Evolutionary conservation across 2,329 filamentous ascomycete genomes (phyloP), one percentile per base, ranked within the genome.

Genomic region (Stagonosporopsis vannaccii): DNA sequence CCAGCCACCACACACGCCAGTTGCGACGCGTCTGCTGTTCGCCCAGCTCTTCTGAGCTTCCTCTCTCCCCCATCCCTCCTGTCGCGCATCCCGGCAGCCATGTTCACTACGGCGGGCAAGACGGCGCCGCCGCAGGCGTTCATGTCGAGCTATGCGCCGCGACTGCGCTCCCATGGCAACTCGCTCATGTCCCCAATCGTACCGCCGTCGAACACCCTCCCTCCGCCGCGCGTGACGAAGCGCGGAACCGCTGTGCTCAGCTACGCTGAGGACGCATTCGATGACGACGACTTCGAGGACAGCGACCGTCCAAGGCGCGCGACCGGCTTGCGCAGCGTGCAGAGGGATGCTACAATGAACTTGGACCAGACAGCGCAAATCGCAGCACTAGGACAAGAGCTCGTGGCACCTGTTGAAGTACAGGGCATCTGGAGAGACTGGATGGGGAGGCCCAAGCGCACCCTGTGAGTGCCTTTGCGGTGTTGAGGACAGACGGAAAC

Each of bases 211-310:
- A 84, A 88, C 54, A 84, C 86, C n/a, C 77, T 85, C 2, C 88
- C 87, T 22, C 85, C 89, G 35, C 80, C 91, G 67, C 87, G 94
- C 73, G 96, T 91, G n/a, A 98, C 95, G 8, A 98, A 99, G 81
- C 90, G 95, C 77, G 95, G 95, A 55, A 98, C 95, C 2, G 95
- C 91, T 30, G 91, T 94, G 61, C 95, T 98, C 78, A 99, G 97
- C 79, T 99, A 99, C 73, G 94, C 95, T 22, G 95, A 99, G 75
- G 94, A 98, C 75, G 93, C 93, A 42, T 96, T 89, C 71, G 94
- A 97, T 64, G 92, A 88, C 52, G 90, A 92, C 60, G 88, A 90
- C 45, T 90, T 92, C 60, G 89, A 91, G 51, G 82, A 85, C 57
- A 85, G 91, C 61, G 88, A 94, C 61, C 88, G 89, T 2, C 90